Conservation (phyloP, 129 eudicot genomes). For the Sambucus nigra region DNA sequence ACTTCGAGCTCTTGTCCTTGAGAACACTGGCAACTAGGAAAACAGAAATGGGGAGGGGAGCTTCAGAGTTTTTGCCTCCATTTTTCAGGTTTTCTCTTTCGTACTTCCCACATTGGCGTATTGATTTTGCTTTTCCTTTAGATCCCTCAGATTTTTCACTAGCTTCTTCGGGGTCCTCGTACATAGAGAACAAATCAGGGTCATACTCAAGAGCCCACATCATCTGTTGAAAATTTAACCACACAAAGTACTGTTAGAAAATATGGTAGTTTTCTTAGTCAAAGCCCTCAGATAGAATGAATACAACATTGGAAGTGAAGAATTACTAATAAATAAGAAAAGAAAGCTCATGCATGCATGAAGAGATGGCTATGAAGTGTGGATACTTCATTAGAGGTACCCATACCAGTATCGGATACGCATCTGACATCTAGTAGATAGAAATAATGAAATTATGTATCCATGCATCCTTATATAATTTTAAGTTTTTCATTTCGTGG, state of each 20-base stretch:
- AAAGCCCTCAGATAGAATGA: neutral
- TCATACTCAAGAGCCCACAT: slow-evolving; percentile 98
- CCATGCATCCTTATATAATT: no score
- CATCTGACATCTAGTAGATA: no score
- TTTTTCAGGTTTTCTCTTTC: slow-evolving; percentile 65
- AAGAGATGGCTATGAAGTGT: no score
- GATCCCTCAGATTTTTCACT: slow-evolving; percentile 47
- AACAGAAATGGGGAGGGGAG: slow-evolving; percentile 73
- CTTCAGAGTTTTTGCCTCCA: slow-evolving; percentile 31
- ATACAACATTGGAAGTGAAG: neutral
- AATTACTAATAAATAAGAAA: neutral
- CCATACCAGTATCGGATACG: no score
- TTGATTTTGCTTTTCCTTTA: slow-evolving; percentile 50
- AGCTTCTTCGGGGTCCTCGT: slow-evolving; percentile 43
- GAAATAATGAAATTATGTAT: no score
- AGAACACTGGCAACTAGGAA: slow-evolving; percentile 91
- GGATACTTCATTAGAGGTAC: no score
- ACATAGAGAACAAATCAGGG: slow-evolving; percentile 63
- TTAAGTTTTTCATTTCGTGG: no score
- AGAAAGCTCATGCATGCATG: neutral
- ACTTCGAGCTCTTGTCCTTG: slow-evolving; percentile 71
- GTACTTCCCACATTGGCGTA: slow-evolving; percentile 74
- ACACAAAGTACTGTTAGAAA: slow-evolving; percentile 2
- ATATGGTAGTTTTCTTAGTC: no score
- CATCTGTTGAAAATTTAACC: slow-evolving; percentile 48